These are phyloP conservation scores for Phytophthora meadii DNA, from an alignment of 352 stramenopile species.

Conservation along the genomic window DNA sequence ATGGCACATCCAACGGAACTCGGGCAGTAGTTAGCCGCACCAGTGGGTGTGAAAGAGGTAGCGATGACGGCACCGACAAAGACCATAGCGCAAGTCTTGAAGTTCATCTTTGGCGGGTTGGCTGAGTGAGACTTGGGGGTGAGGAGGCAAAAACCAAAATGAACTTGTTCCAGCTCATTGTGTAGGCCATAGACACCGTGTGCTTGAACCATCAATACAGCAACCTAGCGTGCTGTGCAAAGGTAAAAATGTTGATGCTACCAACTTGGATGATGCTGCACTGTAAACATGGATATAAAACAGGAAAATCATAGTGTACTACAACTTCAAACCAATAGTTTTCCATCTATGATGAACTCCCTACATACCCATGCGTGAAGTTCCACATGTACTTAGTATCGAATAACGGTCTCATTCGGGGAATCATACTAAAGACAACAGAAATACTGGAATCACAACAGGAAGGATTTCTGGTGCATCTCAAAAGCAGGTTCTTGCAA, in stretches of 20 bases:
- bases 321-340: no score
- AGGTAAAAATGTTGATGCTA: no score
- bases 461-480: conserved; percentile 59
- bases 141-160: background rate
- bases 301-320: no score
- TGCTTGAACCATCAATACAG: background rate
- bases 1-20: background rate
- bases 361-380: no score
- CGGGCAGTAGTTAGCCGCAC: background rate
- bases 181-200: no score
- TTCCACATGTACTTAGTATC: no score
- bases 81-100: background rate
- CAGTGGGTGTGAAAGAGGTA: background rate
- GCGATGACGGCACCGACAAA: background rate
- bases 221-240: no score
- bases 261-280: no score
- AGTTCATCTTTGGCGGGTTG: background rate
- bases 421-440: conserved; percentile 29
- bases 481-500: conserved; percentile 45
- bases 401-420: no score
- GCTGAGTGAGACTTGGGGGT: background rate
- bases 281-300: no score
- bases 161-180: background rate
- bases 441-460: conserved; percentile 29
- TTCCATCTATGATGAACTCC: no score